Percentiles rank a stretch among this genome's conserved stretches.
Evolutionary conservation across 2,329 filamentous ascomycete genomes (phyloP).

Genomic region (Venturia carpophila): DNA sequence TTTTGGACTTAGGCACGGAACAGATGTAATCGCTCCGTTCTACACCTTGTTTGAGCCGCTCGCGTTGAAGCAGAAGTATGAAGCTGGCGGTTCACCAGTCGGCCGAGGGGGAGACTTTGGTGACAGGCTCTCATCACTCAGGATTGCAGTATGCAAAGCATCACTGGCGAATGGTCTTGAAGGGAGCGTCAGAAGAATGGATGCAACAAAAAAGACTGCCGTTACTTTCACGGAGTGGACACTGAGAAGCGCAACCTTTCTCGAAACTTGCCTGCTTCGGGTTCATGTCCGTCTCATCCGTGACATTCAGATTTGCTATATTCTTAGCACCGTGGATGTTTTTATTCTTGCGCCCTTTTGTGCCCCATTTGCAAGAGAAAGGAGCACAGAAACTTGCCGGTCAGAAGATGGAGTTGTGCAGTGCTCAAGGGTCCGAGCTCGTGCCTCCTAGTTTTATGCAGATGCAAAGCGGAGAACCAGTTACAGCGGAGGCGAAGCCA

Average conservation of each 20-base stretch:
- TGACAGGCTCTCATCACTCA: conserved; percentile 4
- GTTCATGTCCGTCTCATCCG: neutral
- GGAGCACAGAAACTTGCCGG: neutral
- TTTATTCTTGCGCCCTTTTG: neutral
- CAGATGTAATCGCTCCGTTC: neutral
- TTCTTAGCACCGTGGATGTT: neutral
- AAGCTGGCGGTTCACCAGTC: neutral
- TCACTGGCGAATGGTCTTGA: neutral
- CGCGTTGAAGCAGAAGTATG: neutral
- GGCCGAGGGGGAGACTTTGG: neutral
- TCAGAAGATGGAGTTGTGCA: neutral
- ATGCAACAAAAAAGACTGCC: no score
- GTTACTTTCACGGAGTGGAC: neutral
- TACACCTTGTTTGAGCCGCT: neutral
- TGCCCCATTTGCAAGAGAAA: neutral
- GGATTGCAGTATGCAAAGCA: neutral
- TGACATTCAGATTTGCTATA: neutral
- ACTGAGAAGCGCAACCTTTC: neutral
- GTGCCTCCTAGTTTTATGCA: neutral
- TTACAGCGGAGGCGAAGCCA: neutral
- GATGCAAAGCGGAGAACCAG: neutral
- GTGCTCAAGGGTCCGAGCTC: neutral
- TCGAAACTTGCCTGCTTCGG: neutral
- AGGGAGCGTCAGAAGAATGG: no score
- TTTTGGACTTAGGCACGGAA: neutral